phyloP scores from a whole-genome alignment of 768 basidiomycete species.

The Agaricus blazei region DNA sequence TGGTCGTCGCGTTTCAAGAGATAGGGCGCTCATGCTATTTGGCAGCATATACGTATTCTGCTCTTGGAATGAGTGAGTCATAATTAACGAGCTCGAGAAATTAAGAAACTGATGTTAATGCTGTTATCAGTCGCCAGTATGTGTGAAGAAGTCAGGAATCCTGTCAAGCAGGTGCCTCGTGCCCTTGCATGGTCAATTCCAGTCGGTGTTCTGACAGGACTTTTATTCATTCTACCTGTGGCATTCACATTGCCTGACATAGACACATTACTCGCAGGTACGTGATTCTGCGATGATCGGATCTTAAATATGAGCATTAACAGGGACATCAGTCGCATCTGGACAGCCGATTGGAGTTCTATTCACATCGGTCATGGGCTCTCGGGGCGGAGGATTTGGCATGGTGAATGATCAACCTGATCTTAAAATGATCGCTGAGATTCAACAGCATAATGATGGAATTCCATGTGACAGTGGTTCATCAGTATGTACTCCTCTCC shows the following conservation, averaged over 20 bases:
- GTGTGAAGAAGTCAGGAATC: slow-evolving; percentile 64
- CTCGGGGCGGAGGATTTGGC: slow-evolving; percentile 56
- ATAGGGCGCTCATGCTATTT: background rate
- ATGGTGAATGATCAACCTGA: slow-evolving; percentile 30
- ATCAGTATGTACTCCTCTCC: slow-evolving; percentile 7
- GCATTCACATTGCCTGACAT: slow-evolving; percentile 62
- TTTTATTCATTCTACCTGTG: slow-evolving; percentile 57
- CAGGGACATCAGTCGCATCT: slow-evolving; percentile 35
- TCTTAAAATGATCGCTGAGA: too few species aligned
- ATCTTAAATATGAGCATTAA: background rate
- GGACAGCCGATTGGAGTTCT: slow-evolving; percentile 63
- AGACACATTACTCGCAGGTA: slow-evolving; percentile 45
- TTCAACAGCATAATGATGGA: slow-evolving; percentile 9
- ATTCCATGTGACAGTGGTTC: slow-evolving; percentile 7
- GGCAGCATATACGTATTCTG: slow-evolving; percentile 49
- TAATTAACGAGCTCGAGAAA: background rate
- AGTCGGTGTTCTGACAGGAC: slow-evolving; percentile 44
- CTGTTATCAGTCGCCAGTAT: slow-evolving; percentile 47
- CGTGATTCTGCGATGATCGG: background rate
- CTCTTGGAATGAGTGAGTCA: slow-evolving; percentile 55
- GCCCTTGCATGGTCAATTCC: slow-evolving; percentile 53
- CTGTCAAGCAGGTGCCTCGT: slow-evolving; percentile 45
- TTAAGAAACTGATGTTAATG: background rate
- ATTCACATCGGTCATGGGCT: slow-evolving; percentile 60
- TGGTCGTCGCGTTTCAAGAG: background rate